Evolutionary conservation across 2,329 filamentous ascomycete species (phyloP).

Genomic region (Ophiostoma perfectum): DNA sequence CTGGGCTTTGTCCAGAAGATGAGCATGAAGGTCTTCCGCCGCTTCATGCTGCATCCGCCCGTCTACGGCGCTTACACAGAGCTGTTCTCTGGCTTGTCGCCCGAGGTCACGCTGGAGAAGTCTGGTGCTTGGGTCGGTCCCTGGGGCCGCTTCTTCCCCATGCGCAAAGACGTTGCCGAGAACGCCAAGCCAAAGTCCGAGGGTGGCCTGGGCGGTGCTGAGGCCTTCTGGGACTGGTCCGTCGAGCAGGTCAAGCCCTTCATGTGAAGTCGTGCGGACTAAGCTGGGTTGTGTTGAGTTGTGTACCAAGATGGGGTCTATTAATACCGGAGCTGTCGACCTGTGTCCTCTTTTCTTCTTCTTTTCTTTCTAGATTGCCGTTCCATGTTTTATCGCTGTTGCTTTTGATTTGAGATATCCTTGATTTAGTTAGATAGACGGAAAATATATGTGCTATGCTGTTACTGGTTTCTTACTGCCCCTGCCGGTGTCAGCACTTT

Average conservation of each 20-base stretch:
- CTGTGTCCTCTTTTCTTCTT: no score
- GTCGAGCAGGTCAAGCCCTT: constrained; percentile 36
- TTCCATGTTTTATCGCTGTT: no score
- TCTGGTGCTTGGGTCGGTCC: constrained; percentile 33
- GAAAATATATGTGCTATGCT: no score
- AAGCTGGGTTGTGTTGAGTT: no score
- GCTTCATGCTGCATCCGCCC: constrained; percentile 25
- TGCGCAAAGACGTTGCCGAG: constrained; percentile 31
- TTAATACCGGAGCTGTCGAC: no score
- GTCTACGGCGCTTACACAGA: constrained; percentile 37
- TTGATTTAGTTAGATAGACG: no score
- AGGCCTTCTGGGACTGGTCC: constrained; percentile 41
- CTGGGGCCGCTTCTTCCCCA: constrained; percentile 36
- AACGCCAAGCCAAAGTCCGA: constrained; percentile 34
- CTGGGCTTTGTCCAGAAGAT: not conserved
- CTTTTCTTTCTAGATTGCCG: no score
- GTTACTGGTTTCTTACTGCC: no score
- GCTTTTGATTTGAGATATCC: no score
- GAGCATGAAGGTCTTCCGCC: constrained; percentile 13
- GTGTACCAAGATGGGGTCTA: no score
- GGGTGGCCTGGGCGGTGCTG: constrained; percentile 36
- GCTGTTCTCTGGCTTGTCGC: constrained; percentile 37
- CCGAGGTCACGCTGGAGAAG: constrained; percentile 33
- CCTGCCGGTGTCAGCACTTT: no score
- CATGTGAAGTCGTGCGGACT: constrained; percentile 16